These are phyloP conservation scores for Boletus fagicola DNA, from an alignment of 768 basidiomycete species.

Conservation along the genomic window DNA sequence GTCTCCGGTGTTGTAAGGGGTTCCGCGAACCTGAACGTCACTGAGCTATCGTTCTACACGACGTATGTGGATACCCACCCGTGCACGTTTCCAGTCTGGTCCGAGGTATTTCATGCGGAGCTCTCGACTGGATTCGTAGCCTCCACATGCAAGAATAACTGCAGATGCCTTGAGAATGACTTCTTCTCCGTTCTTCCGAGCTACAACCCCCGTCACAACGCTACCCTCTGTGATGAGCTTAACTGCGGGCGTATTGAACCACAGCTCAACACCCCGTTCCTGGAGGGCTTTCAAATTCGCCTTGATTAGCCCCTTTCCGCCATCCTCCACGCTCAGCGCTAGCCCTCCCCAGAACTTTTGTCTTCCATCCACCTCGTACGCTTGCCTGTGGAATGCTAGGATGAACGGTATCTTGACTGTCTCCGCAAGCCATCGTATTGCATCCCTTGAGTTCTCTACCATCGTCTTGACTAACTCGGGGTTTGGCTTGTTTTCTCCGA, in stretches of 20 bases:
- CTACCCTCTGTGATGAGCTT: constrained; percentile 34
- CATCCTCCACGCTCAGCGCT: constrained; percentile 58
- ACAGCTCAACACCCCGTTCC: constrained; percentile 50
- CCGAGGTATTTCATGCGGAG: constrained; percentile 57
- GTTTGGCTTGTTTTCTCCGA: constrained; percentile 52
- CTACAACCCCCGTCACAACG: constrained; percentile 46
- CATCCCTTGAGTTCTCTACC: constrained; percentile 54
- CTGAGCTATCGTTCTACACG: neutral
- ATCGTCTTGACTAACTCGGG: constrained; percentile 47
- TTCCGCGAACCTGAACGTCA: constrained; percentile 55
- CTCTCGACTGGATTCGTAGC: constrained; percentile 57
- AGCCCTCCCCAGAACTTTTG: constrained; percentile 73
- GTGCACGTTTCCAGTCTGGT: constrained; percentile 55
- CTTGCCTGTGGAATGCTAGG: constrained; percentile 63
- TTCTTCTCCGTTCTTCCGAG: constrained; percentile 38
- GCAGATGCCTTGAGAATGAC: constrained; percentile 40
- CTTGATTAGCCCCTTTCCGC: constrained; percentile 65
- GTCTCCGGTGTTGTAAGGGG: constrained; percentile 71
- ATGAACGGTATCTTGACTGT: constrained; percentile 52
- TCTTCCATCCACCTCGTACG: constrained; percentile 60
- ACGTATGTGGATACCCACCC: constrained; percentile 34
- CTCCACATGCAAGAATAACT: constrained; percentile 64
- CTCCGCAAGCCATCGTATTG: constrained; percentile 56
- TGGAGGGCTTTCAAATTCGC: constrained; percentile 52
- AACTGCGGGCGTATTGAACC: constrained; percentile 54